A percentile compares a stretch with the other conserved stretches of the same genome.
Conservation (phyloP, 2,329 filamentous ascomycete genomes). For the Cladophialophora carrionii region DNA sequence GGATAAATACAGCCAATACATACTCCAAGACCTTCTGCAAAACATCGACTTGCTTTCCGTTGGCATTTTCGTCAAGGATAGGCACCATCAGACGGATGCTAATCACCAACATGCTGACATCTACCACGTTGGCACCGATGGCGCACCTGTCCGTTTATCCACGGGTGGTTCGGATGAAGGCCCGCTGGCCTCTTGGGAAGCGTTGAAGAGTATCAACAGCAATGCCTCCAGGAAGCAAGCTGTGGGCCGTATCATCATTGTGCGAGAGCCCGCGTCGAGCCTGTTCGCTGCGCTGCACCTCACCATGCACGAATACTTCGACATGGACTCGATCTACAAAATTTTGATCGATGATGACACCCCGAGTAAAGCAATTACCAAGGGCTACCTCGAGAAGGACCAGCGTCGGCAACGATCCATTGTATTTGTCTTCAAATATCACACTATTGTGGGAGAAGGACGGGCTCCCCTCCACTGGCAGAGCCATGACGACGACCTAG, state of each 20-base stretch:
- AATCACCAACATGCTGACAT: conserved; percentile 60
- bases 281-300: conserved; percentile 64
- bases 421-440: conserved; percentile 68
- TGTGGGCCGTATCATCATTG: conserved; percentile 63
- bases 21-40: conserved; percentile 50
- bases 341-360: conserved; percentile 58
- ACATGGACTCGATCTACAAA: conserved; percentile 64
- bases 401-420: conserved; percentile 59
- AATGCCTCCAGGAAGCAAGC: conserved; percentile 48
- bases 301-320: conserved; percentile 61
- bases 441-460: conserved; percentile 61
- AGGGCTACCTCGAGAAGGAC: conserved; percentile 54
- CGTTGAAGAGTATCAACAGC: conserved; percentile 44
- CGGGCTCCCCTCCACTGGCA: conserved; percentile 65
- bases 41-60: conserved; percentile 46
- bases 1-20: conserved; percentile 47
- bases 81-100: conserved; percentile 49
- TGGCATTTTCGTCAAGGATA: conserved; percentile 45
- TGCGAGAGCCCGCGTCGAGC: conserved; percentile 64
- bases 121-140: conserved; percentile 59
- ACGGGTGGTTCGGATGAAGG: conserved; percentile 42
- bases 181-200: conserved; percentile 44
- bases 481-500: conserved; percentile 54
- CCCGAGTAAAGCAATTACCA: conserved; percentile 50
- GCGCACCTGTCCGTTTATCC: conserved; percentile 45